Percentiles rank a stretch among this genome's conserved stretches.
Evolutionary conservation across 1,284 basidiomycete genomes (phyloP).

Genomic region (Pyrrhoderma noxium): DNA sequence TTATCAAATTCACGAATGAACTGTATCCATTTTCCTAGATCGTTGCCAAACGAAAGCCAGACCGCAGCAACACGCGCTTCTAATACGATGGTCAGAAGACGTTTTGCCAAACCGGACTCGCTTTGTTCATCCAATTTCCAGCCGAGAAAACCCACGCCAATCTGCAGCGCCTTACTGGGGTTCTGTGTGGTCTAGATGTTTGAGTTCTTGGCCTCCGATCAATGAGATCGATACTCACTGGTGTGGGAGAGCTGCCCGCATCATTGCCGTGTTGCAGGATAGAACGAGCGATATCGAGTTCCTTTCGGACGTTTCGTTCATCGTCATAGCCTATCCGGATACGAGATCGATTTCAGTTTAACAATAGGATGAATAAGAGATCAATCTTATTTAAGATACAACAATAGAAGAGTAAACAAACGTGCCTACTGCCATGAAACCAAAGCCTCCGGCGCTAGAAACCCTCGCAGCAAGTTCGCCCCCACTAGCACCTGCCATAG

Average conservation of each 20-base stretch:
- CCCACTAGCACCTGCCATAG: conserved; percentile 64
- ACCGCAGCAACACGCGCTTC: conserved; percentile 53
- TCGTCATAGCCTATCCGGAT: conserved; percentile 38
- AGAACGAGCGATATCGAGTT: conserved; percentile 42
- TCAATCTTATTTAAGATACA: neutral
- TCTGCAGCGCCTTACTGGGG: conserved; percentile 36
- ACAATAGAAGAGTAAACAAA: neutral
- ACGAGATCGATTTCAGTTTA: too few species aligned
- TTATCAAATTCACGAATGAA: conserved; percentile 48
- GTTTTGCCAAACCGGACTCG: conserved; percentile 24
- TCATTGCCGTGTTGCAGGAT: conserved; percentile 2
- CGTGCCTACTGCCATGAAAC: conserved; percentile 54
- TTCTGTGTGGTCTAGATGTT: neutral
- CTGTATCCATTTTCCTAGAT: conserved; percentile 52
- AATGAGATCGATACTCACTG: too few species aligned
- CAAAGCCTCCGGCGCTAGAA: conserved; percentile 59
- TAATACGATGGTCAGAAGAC: conserved; percentile 44
- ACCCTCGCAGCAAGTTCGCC: conserved; percentile 57
- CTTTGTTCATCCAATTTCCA: conserved; percentile 56
- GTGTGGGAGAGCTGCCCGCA: neutral
- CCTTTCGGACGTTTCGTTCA: conserved; percentile 35
- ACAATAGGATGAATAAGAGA: neutral
- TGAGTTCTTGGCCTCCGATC: neutral
- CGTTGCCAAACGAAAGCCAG: conserved; percentile 65
- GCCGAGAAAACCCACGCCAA: conserved; percentile 67